Conservation (phyloP, 441 rosid species). For the Aleurites moluccanus region DNA sequence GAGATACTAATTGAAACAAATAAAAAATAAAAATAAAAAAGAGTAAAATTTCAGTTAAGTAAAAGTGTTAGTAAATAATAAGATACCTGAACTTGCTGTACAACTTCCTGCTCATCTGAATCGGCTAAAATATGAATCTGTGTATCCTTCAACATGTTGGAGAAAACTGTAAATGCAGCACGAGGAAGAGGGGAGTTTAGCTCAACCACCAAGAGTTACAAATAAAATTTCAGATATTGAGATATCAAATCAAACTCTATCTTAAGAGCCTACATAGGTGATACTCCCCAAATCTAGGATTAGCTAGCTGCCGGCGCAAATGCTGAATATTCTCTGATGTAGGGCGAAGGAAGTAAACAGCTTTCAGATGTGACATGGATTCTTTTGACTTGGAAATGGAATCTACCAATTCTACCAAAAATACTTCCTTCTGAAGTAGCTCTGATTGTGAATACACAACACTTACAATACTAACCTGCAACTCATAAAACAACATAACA, state of each 20-base stretch:
- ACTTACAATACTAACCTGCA: constrained; percentile 85
- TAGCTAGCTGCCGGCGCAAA: constrained; percentile 71
- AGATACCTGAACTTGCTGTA: constrained; percentile 87
- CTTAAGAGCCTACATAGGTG: constrained; percentile 64
- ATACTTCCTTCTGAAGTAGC: constrained; percentile 91
- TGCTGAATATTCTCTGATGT: constrained; percentile 81
- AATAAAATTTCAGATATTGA: constrained; percentile 8
- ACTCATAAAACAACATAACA: constrained; percentile 7
- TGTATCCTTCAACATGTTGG: constrained; percentile 92
- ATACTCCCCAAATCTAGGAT: constrained; percentile 89
- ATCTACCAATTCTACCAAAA: constrained; percentile 86
- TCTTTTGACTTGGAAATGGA: constrained; percentile 77
- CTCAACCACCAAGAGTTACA: constrained; percentile 6
- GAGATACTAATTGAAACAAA: neutral
- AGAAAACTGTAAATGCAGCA: constrained; percentile 67
- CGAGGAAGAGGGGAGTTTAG: constrained; percentile 1
- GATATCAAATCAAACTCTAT: constrained; percentile 18
- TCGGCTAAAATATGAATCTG: constrained; percentile 95
- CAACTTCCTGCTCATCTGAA: constrained; percentile 94
- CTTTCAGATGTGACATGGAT: constrained; percentile 93
- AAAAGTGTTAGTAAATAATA: constrained; percentile 2
- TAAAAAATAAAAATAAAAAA: neutral
- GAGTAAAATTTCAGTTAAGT: neutral
- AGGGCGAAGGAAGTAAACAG: constrained; percentile 85
- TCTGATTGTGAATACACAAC: constrained; percentile 96